Percentiles rank a stretch among this genome's conserved stretches.
Conservation (phyloP, 163 green algal species). For the Volvox carteri region DNA sequence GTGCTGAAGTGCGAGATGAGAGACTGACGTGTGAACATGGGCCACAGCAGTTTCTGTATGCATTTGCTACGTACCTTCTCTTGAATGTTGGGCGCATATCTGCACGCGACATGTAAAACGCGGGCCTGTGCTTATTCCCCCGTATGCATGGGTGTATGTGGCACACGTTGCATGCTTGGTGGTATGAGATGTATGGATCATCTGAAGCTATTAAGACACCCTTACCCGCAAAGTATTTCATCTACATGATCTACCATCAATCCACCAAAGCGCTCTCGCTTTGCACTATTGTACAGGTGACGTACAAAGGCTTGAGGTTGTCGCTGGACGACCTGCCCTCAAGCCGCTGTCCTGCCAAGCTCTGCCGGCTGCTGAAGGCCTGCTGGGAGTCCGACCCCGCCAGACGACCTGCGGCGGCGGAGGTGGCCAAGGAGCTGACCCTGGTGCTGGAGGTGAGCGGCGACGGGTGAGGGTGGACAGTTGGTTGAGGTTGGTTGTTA, state of each 20-base stretch:
- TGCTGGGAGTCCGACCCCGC: background rate
- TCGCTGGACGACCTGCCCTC: background rate
- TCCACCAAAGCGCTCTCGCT: no score
- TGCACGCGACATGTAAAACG: no score
- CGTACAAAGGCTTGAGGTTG: background rate
- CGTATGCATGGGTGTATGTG: no score
- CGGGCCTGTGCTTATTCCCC: no score
- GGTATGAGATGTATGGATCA: background rate
- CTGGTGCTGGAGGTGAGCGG: background rate
- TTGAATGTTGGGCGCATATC: no score
- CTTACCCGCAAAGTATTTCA: no score
- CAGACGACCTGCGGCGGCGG: background rate
- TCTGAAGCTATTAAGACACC: background rate
- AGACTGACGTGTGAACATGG: background rate
- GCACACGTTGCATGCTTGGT: no score
- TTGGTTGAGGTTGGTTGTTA: background rate
- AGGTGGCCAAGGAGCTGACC: slow-evolving; percentile 4
- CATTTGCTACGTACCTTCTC: no score
- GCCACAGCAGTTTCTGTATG: no score
- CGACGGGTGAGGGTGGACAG: background rate
- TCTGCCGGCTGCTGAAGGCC: background rate
- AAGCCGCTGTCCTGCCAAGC: background rate
- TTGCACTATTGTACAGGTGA: background rate
- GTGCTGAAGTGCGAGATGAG: no score
- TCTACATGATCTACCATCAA: no score